Percentiles rank a stretch among this genome's conserved stretches.
phyloP scores from a whole-genome alignment of 2,329 filamentous ascomycete genomes.

The Penicillium sp. region DNA sequence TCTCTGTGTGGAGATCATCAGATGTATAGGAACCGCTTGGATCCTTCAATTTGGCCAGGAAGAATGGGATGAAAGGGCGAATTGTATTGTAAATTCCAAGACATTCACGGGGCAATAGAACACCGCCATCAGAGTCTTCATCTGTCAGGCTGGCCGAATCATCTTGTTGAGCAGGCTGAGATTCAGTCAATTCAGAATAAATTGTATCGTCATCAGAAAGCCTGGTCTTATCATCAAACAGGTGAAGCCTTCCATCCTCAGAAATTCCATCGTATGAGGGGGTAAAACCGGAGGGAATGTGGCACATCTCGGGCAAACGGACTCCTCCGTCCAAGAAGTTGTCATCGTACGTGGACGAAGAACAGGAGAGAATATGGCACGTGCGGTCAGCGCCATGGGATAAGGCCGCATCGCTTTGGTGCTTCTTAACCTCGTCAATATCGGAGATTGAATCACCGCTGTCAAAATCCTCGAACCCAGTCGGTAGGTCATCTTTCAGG shows the following conservation, averaged over 20 bases:
- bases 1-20: conserved; percentile 26
- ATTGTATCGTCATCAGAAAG: neutral
- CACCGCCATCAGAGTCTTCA: neutral
- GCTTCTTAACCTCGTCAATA: too few species aligned
- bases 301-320: neutral
- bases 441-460: too few species aligned
- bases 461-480: too few species aligned
- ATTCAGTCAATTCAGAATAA: neutral
- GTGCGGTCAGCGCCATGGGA: neutral
- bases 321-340: neutral
- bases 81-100: neutral
- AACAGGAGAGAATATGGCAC: neutral
- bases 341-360: neutral
- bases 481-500: too few species aligned
- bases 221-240: neutral
- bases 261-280: neutral
- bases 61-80: conserved; percentile 23
- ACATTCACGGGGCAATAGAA: neutral
- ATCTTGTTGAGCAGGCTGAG: neutral
- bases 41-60: conserved; percentile 26
- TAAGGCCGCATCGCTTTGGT: too few species aligned
- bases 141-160: neutral
- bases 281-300: neutral
- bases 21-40: conserved; percentile 20
- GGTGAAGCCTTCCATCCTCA: neutral